Evolutionary conservation across 768 basidiomycete species (phyloP).

Genomic region (Boletus rubroflammeus): DNA sequence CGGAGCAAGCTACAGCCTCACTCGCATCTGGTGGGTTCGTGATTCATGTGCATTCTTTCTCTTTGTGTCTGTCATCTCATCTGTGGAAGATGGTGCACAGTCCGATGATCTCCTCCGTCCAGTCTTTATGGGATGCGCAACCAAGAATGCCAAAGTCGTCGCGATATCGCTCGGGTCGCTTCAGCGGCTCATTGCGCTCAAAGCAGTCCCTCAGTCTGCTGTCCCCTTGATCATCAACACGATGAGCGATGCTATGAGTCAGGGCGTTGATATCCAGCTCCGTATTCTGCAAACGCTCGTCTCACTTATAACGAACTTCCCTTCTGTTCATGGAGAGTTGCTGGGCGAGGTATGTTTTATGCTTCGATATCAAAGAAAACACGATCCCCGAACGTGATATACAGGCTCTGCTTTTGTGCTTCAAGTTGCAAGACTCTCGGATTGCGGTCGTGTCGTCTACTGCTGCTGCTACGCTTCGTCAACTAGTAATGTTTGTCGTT

Average conservation of each 20-base stretch:
- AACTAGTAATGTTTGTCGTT: slow-evolving; percentile 96
- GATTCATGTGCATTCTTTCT: not conserved
- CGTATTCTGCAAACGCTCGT: slow-evolving; percentile 90
- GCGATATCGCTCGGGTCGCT: slow-evolving; percentile 88
- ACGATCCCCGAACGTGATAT: not conserved
- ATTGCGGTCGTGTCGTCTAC: slow-evolving; percentile 97
- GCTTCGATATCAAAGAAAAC: not conserved
- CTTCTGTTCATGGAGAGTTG: slow-evolving; percentile 71
- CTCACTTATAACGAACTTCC: slow-evolving; percentile 86
- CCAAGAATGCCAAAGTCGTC: slow-evolving; percentile 91
- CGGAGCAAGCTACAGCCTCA: slow-evolving; percentile 70
- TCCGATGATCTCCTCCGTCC: slow-evolving; percentile 80
- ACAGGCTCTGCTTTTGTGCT: slow-evolving; percentile 88
- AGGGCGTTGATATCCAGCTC: slow-evolving; percentile 96
- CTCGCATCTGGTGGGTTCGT: slow-evolving; percentile 65
- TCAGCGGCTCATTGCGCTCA: slow-evolving; percentile 83
- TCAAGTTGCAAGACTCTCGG: slow-evolving; percentile 91
- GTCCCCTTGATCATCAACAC: slow-evolving; percentile 79
- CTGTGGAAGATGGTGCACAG: slow-evolving; percentile 61
- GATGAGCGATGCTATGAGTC: slow-evolving; percentile 83
- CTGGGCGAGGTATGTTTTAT: slow-evolving; percentile 68
- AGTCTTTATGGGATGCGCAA: slow-evolving; percentile 91
- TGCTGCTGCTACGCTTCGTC: slow-evolving; percentile 91
- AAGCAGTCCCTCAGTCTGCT: slow-evolving; percentile 76
- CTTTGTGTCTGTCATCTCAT: slow-evolving; percentile 9